These are phyloP conservation scores for Mortierella sp. DNA, from an alignment of 371 early-diverging fungal genomes.

Conservation along the genomic window DNA sequence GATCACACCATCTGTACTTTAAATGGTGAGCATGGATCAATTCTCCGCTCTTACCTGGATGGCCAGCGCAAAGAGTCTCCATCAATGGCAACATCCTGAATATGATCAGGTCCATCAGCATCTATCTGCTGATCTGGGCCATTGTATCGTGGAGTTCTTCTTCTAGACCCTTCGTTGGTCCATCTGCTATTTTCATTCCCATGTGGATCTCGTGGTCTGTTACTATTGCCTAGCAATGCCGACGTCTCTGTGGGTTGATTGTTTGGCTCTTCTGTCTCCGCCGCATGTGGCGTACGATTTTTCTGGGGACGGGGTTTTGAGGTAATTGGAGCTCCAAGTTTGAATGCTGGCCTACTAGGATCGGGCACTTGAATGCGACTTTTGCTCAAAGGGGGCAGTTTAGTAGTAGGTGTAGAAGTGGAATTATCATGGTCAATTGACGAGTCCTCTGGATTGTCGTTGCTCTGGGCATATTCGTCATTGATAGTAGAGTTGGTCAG, in stretches of 20 bases:
- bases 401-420: background rate
- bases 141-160: constrained; percentile 38
- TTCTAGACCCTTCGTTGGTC: constrained; percentile 47
- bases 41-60: constrained; percentile 28
- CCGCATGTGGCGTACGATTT: background rate
- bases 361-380: constrained; percentile 43
- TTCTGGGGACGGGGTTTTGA: constrained; percentile 19
- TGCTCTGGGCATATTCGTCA: background rate
- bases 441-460: background rate
- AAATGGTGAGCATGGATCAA: constrained; percentile 5
- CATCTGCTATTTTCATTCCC: constrained; percentile 16
- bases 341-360: constrained; percentile 43
- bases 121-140: constrained; percentile 8
- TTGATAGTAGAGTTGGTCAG: background rate
- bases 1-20: constrained; percentile 25
- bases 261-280: background rate
- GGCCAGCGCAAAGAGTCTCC: constrained; percentile 37
- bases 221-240: constrained; percentile 29
- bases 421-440: background rate
- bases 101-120: constrained; percentile 7
- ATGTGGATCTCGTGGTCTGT: constrained; percentile 19
- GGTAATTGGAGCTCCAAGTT: constrained; percentile 34
- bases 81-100: constrained; percentile 1
- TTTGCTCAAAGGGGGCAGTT: constrained; percentile 38
- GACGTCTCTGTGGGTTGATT: constrained; percentile 31